A percentile compares a stretch with the other conserved stretches of the same genome.
These are phyloP conservation scores for Uronychia setigera DNA, from an alignment of 73 alveolate genomes.

Conservation along the genomic window DNA sequence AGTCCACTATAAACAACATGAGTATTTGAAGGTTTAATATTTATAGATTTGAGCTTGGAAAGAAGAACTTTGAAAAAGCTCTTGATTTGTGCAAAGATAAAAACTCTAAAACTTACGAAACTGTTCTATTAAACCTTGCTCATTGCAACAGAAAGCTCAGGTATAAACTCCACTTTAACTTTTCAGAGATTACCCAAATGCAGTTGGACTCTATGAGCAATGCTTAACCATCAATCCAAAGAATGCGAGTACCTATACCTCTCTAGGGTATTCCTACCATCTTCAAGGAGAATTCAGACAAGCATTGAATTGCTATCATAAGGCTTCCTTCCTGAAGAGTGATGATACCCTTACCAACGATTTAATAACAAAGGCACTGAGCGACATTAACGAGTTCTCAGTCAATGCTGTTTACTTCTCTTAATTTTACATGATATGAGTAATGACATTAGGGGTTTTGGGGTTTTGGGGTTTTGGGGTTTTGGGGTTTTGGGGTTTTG, in stretches of 20 bases:
- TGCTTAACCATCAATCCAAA: conserved; percentile 84
- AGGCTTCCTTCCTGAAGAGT: conserved; percentile 90
- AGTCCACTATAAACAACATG: conserved; percentile 83
- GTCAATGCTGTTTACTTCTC: too few relatives aligned
- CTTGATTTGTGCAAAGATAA: conserved; percentile 86
- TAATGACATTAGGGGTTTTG: too few relatives aligned
- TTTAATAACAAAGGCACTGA: conserved; percentile 88
- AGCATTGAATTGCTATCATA: conserved; percentile 93
- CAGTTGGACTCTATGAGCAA: conserved; percentile 74
- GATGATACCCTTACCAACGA: conserved; percentile 90
- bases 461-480: too few relatives aligned
- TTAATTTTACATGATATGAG: too few relatives aligned
- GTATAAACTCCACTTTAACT: conserved; percentile 51
- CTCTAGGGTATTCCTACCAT: conserved; percentile 90
- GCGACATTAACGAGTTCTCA: conserved; percentile 80
- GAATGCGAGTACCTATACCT: conserved; percentile 83
- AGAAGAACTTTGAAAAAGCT: conserved; percentile 83
- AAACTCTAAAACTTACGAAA: conserved; percentile 84
- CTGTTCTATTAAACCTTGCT: conserved; percentile 91
- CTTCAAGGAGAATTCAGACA: conserved; percentile 74
- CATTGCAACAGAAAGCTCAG: conserved; percentile 92
- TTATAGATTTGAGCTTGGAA: not conserved
- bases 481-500: too few relatives aligned
- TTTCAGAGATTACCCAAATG: conserved; percentile 65
- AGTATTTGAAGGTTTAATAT: conserved; percentile 77